Percentiles rank a stretch among this genome's conserved stretches.
phyloP scores from a whole-genome alignment of 108 stramenopile species.

The Stephanodiscus minutulus region DNA sequence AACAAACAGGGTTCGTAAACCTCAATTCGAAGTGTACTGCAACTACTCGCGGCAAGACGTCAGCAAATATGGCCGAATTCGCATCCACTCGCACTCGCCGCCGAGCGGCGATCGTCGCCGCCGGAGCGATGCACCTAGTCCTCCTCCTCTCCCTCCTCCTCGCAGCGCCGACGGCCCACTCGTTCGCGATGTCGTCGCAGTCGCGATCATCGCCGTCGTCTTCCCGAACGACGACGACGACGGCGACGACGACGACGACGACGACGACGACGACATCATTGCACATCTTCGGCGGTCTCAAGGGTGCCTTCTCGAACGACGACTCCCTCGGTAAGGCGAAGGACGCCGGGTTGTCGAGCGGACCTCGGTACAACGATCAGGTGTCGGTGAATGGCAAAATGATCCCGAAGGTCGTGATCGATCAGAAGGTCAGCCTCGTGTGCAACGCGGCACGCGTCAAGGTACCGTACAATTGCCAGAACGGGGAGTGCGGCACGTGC shows the following conservation, averaged over 20 bases:
- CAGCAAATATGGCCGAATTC: no score
- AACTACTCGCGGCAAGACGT: no score
- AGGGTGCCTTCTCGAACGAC: conserved; percentile 81
- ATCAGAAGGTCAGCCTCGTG: conserved; percentile 79
- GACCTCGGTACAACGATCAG: conserved; percentile 75
- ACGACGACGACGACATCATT: conserved; percentile 46
- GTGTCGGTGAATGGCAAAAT: conserved; percentile 85
- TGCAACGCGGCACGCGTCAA: conserved; percentile 75
- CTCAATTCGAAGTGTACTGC: no score
- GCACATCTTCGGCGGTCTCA: conserved; percentile 69
- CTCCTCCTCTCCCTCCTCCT: no score
- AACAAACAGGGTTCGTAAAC: no score
- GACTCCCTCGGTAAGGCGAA: conserved; percentile 66
- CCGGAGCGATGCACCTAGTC: no score
- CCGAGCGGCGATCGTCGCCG: no score
- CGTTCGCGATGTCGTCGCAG: not conserved
- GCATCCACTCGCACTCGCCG: no score
- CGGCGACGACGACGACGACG: not conserved
- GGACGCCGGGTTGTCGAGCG: conserved; percentile 71
- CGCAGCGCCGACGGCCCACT: no score
- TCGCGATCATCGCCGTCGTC: not conserved
- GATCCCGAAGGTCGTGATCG: conserved; percentile 72
- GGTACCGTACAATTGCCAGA: conserved; percentile 86
- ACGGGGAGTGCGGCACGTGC: conserved; percentile 84
- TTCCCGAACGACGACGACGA: not conserved